Conservation (phyloP, 2,329 filamentous ascomycete genomes). For the Lachnellula suecica region DNA sequence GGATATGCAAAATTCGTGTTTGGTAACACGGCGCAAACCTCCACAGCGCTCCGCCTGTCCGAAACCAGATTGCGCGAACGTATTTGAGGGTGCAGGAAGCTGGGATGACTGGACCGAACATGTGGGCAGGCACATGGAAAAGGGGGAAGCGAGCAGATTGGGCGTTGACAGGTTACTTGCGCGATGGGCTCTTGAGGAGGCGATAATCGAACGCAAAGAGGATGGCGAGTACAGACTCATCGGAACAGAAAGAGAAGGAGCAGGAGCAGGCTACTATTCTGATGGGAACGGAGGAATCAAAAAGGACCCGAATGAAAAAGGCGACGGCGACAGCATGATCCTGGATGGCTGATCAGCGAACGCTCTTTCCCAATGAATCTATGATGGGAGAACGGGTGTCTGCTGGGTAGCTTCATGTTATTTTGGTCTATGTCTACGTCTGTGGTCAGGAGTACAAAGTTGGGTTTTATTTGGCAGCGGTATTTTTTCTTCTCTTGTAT, state of each 20-base stretch:
- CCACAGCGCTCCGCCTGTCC: slow-evolving; percentile 72
- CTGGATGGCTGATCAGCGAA: slow-evolving; percentile 19
- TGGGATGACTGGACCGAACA: slow-evolving; percentile 96
- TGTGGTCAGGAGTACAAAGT: neutral
- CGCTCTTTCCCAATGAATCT: neutral
- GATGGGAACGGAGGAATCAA: slow-evolving; percentile 30
- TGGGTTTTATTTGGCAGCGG: neutral
- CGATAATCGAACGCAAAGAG: slow-evolving; percentile 58
- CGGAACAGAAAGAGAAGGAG: slow-evolving; percentile 39
- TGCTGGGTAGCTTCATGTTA: neutral
- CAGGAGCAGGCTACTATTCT: slow-evolving; percentile 31
- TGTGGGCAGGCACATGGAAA: slow-evolving; percentile 85
- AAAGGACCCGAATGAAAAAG: slow-evolving; percentile 25
- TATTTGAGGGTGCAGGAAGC: slow-evolving; percentile 69
- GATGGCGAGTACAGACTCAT: slow-evolving; percentile 58
- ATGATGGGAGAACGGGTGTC: neutral
- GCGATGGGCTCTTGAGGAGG: slow-evolving; percentile 62
- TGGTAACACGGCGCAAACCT: slow-evolving; percentile 65
- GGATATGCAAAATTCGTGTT: slow-evolving; percentile 72
- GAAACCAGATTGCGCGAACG: slow-evolving; percentile 66
- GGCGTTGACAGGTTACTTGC: slow-evolving; percentile 58
- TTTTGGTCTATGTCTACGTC: neutral
- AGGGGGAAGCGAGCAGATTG: slow-evolving; percentile 57
- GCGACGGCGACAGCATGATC: slow-evolving; percentile 27
- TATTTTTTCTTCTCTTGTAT: neutral